phyloP scores from a whole-genome alignment of 108 stramenopile genomes.

The Nitzschia sp. region DNA sequence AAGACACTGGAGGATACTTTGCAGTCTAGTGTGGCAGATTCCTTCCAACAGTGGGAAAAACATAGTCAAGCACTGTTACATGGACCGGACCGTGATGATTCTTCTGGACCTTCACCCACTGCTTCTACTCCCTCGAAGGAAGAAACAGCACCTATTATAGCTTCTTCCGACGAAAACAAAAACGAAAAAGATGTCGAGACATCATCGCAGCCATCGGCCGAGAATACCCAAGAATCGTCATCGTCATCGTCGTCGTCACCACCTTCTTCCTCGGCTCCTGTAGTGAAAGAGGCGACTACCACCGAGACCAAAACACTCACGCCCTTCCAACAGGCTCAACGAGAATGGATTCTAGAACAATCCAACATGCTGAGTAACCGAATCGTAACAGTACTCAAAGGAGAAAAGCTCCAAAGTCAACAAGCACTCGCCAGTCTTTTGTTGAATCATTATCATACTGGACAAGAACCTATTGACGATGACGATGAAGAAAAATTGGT shows the following conservation, averaged over 20 bases:
- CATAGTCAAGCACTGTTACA: background rate
- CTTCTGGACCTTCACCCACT: background rate
- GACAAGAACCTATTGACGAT: slow-evolving; percentile 4
- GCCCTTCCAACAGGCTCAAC: slow-evolving; percentile 12
- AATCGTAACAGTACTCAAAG: slow-evolving; percentile 24
- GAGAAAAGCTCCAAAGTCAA: slow-evolving; percentile 8
- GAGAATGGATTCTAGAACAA: slow-evolving; percentile 34
- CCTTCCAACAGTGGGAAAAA: slow-evolving; percentile 41
- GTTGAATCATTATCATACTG: slow-evolving; percentile 26
- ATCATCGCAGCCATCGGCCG: background rate
- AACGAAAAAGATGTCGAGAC: background rate
- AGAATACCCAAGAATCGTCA: slow-evolving; percentile 2
- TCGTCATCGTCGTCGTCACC: too few relatives aligned
- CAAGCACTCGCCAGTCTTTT: slow-evolving; percentile 27
- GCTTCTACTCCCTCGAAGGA: background rate
- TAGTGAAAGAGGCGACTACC: background rate
- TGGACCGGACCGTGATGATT: background rate
- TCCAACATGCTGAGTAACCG: slow-evolving; percentile 29
- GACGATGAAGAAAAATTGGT: background rate
- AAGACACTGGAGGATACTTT: slow-evolving; percentile 41
- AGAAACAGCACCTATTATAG: background rate
- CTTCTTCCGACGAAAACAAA: background rate
- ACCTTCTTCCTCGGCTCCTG: background rate
- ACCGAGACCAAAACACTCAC: background rate
- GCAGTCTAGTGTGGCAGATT: slow-evolving; percentile 44